Evolutionary conservation across 2,329 filamentous ascomycete species (phyloP).

Genomic region (Didymella pomorum): DNA sequence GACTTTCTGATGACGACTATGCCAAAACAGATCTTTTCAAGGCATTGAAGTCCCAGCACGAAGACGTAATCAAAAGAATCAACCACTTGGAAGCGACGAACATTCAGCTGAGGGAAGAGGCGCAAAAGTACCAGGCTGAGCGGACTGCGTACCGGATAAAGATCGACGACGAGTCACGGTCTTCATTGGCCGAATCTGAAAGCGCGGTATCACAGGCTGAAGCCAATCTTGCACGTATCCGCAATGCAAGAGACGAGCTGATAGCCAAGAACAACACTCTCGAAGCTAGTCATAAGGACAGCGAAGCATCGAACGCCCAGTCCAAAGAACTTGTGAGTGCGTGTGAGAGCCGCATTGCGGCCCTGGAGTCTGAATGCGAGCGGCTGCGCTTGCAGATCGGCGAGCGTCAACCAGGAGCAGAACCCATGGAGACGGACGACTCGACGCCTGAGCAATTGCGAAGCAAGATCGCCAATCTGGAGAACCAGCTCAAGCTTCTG

Average conservation of each 20-base stretch:
- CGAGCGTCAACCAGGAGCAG: constrained; percentile 47
- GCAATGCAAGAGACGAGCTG: constrained; percentile 84
- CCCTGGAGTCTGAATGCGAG: constrained; percentile 83
- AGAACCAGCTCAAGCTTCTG: constrained; percentile 82
- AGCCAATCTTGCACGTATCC: constrained; percentile 83
- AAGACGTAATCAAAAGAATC: constrained; percentile 89
- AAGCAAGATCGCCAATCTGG: constrained; percentile 74
- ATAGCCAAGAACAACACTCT: constrained; percentile 81
- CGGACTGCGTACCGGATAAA: constrained; percentile 81
- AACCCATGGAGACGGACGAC: constrained; percentile 60
- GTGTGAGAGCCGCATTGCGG: constrained; percentile 79
- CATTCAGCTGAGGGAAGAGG: constrained; percentile 82
- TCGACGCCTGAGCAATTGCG: constrained; percentile 76
- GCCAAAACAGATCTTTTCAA: constrained; percentile 94
- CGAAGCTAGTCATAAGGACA: constrained; percentile 80
- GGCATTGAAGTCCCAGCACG: constrained; percentile 85
- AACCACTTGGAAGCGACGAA: constrained; percentile 93
- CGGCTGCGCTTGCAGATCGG: constrained; percentile 68
- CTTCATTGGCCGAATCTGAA: constrained; percentile 78
- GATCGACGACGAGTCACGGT: constrained; percentile 81
- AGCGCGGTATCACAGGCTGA: constrained; percentile 82
- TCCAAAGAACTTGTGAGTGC: constrained; percentile 81
- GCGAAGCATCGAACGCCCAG: constrained; percentile 72
- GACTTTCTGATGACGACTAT: constrained; percentile 89
- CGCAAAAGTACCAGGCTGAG: constrained; percentile 84